Evolutionary conservation across 2,329 filamentous ascomycete genomes (phyloP).

Genomic region (Escovopsis sp.): DNA sequence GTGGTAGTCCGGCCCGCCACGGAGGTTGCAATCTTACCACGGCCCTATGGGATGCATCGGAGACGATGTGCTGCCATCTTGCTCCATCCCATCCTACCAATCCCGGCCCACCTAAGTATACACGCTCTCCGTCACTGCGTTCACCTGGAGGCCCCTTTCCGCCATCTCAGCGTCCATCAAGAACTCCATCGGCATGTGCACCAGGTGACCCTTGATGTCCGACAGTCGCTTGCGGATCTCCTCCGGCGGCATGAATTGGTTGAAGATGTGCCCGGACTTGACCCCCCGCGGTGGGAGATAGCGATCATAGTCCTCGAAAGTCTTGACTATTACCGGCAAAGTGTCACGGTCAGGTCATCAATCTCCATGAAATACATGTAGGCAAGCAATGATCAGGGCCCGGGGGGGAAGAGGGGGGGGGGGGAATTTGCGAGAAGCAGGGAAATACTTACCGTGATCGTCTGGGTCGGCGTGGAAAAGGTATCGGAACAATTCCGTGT

Average conservation of each 20-base stretch:
- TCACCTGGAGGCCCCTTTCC: conserved; percentile 74
- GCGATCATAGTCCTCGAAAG: conserved; percentile 75
- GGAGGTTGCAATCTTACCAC: no score
- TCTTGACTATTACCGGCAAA: conserved; percentile 45
- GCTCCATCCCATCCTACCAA: no score
- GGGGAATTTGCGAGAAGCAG: conserved; percentile 5
- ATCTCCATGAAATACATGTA: no score
- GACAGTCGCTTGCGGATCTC: conserved; percentile 65
- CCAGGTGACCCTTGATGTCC: conserved; percentile 72
- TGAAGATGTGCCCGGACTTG: conserved; percentile 77
- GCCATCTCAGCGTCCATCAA: conserved; percentile 77
- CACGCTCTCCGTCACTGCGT: conserved; percentile 74
- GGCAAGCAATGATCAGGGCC: background rate
- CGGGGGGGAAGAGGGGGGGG: conserved; percentile 5
- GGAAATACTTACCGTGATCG: conserved; percentile 46
- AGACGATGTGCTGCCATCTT: no score
- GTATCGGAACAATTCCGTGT: conserved; percentile 63
- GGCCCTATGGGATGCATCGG: no score
- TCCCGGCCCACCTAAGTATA: conserved; percentile 40
- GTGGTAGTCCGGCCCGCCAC: no score
- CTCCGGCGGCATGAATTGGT: conserved; percentile 56
- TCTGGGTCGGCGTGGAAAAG: conserved; percentile 83
- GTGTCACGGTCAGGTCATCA: background rate
- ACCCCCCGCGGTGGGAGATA: conserved; percentile 58
- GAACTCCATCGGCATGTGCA: conserved; percentile 92